A percentile compares a stretch with the other conserved stretches of the same genome.
phyloP scores from a whole-genome alignment of 2,329 filamentous ascomycete species.

The Aureobasidium uvarum region DNA sequence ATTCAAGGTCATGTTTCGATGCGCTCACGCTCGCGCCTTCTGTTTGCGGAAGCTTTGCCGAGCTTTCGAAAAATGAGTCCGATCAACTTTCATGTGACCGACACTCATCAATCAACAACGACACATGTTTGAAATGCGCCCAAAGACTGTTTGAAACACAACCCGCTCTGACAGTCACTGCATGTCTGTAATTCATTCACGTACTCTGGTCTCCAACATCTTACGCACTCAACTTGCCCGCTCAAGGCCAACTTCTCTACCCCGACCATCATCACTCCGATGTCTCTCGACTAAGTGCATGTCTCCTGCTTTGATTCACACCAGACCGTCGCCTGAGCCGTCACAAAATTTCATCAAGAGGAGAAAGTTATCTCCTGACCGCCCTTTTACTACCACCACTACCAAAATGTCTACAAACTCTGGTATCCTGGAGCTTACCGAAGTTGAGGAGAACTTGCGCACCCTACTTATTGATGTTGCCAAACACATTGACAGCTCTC shows the following conservation, averaged over 20 bases:
- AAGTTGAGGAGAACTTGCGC: slow-evolving; percentile 69
- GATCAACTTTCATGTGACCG: slow-evolving; percentile 21
- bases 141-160: background rate
- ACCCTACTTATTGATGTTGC: slow-evolving; percentile 81
- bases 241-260: background rate
- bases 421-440: slow-evolving; percentile 58
- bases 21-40: slow-evolving; percentile 4
- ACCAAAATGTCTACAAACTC: slow-evolving; percentile 22
- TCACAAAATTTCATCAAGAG: slow-evolving; percentile 30
- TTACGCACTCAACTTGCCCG: background rate
- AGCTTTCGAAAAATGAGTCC: slow-evolving; percentile 20
- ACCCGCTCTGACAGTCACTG: background rate
- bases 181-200: background rate
- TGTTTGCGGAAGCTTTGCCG: slow-evolving; percentile 24
- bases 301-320: slow-evolving; percentile 35
- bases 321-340: slow-evolving; percentile 32
- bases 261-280: background rate
- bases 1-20: background rate
- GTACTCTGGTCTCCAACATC: background rate
- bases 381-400: background rate
- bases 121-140: background rate
- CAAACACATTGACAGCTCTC: slow-evolving; percentile 58
- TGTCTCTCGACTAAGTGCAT: slow-evolving; percentile 31
- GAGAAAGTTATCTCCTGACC: slow-evolving; percentile 31
- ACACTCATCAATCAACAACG: slow-evolving; percentile 1